Evolutionary conservation across 1,139 yeast species (phyloP).

Genomic region (Magnusiomyces suaveolens): DNA sequence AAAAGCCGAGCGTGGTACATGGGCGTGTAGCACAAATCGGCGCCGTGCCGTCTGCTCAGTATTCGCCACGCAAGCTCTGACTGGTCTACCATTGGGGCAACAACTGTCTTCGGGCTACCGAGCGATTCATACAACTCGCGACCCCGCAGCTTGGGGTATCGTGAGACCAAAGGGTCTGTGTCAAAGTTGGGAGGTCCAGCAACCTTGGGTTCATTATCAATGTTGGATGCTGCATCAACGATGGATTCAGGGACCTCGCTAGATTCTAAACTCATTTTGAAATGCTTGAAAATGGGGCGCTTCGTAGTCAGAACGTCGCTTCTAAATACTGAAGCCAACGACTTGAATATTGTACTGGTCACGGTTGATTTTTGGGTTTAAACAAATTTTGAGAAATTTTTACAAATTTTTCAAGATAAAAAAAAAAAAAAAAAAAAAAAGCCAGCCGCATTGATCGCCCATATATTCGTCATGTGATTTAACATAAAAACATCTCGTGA

Average conservation of each 20-base stretch:
- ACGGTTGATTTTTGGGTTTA: background rate
- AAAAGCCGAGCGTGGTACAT: slow-evolving; percentile 92
- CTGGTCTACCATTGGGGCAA: slow-evolving; percentile 99
- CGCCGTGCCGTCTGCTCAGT: slow-evolving; percentile 79
- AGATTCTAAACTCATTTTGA: no score
- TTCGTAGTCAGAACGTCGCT: no score
- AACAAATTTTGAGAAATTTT: background rate
- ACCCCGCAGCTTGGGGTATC: slow-evolving; percentile 40
- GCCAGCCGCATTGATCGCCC: background rate
- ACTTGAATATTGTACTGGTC: background rate
- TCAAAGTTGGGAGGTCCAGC: background rate
- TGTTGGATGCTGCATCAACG: no score
- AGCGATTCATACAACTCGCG: slow-evolving; percentile 59
- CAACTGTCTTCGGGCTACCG: slow-evolving; percentile 71
- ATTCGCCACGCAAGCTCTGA: slow-evolving; percentile 94
- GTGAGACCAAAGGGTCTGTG: background rate
- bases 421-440: no score
- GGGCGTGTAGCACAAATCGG: slow-evolving; percentile 89
- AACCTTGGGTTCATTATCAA: background rate
- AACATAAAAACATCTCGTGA: no score
- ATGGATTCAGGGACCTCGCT: no score
- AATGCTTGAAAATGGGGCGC: no score
- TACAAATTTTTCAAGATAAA: no score
- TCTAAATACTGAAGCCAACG: background rate
- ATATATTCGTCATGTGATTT: no score